Evolutionary conservation across 2,329 filamentous ascomycete species (phyloP).

Genomic region (Fusarium sp.): DNA sequence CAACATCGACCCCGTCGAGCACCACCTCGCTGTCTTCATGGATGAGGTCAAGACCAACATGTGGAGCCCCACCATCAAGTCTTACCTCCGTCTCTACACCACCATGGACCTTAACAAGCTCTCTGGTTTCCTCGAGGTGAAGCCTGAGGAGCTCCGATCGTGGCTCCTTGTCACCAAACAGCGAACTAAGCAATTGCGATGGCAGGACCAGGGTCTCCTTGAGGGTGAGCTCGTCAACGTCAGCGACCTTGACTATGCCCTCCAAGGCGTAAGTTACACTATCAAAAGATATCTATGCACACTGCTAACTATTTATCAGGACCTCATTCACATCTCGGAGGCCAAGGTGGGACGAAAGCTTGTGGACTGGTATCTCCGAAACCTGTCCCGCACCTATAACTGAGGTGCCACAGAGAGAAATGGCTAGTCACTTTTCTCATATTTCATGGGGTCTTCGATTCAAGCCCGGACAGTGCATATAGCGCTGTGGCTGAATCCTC

Average conservation of each 20-base stretch:
- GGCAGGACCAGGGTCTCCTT: conserved; percentile 86
- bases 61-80: conserved; percentile 97
- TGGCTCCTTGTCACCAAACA: conserved; percentile 99
- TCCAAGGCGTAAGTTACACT: conserved; percentile 80
- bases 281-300: not conserved
- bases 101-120: conserved; percentile 99
- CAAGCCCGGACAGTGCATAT: conserved; percentile 14
- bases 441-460: conserved; percentile 29
- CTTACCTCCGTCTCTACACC: conserved; percentile 98
- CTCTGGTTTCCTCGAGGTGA: conserved; percentile 94
- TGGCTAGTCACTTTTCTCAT: conserved; percentile 42
- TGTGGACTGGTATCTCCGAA: conserved; percentile 99
- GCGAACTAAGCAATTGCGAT: conserved; percentile 94
- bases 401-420: conserved; percentile 43
- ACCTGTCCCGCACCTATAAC: conserved; percentile 93
- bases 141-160: conserved; percentile 93
- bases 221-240: conserved; percentile 94
- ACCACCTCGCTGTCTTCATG: conserved; percentile 98
- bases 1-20: conserved; percentile 97
- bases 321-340: conserved; percentile 98
- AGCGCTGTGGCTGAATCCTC: conserved; percentile 12
- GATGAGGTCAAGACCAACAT: conserved; percentile 99
- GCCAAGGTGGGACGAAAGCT: conserved; percentile 97
- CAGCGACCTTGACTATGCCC: conserved; percentile 95
- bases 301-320: conserved; percentile 59